Base-by-base conservation (phyloP, 352 stramenopile species). In the Peronospora destructor region DNA sequence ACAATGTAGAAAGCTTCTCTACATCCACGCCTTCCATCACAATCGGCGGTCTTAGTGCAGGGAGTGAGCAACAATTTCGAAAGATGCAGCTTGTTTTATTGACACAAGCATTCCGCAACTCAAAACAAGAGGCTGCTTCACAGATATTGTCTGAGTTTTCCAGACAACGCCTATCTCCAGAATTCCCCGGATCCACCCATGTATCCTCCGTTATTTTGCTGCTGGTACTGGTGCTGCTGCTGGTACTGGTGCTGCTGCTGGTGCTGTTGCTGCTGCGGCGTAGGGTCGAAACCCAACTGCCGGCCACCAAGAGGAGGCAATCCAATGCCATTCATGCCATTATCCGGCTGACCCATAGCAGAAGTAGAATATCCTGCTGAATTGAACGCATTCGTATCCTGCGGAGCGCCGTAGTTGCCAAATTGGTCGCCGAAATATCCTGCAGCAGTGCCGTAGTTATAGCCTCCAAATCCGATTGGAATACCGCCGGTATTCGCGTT, bases 21-120 rank as follows among this genome's bases (percentile, higher is more conserved):
- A 86, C 49, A 87, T 90, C 43, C 78, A 90, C 52, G 68, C 66
- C 9, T 90, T 86, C 53, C 70, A 90, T 48, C 68, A 90, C 57
- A 85, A 87, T 25, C 55, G 86, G 29, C 62, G 73, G 13, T 87
- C 85, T 42, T 87, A 69, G 59, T 16, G n/a, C 4, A 42, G 35
- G 5, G 16, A 35, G 17, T 33, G 4, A 49, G 14, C 16, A 32
- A 42, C n/a, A 26, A 45, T 13, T 26, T 25, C 28, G 11, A 23
- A 23, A 19, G 25, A 26, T 35, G 40, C 23, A 14, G 19, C 9
- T 37, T 37, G 10, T 14, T n/a, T 38, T 45, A 33, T 45, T 12
- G 14, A 47, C 26, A 53, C 6, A 23, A n/a, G 3, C 37, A 23
- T 36, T 50, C 49, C 21, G 0, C 19, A 48, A 40, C 46, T 50